Percentiles rank a stretch among this genome's conserved stretches.
Evolutionary conservation across 2,329 filamentous ascomycete genomes (phyloP).

Genomic region (Epichloe baconii): DNA sequence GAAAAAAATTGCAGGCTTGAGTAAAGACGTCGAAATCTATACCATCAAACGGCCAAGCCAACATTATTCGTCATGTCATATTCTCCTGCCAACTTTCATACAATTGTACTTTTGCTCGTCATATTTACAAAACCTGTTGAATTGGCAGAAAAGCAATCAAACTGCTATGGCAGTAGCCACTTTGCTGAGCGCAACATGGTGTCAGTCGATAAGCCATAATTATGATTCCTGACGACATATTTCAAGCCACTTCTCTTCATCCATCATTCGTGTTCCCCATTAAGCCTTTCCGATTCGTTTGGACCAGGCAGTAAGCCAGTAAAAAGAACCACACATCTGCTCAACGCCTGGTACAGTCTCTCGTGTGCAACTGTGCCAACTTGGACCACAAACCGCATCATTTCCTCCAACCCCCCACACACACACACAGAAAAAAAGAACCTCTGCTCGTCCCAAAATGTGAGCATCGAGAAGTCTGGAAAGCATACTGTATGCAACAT

Average conservation of each 20-base stretch:
- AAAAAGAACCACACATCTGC: neutral
- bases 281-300: slow-evolving; percentile 1
- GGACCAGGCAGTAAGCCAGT: neutral
- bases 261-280: slow-evolving; percentile 2
- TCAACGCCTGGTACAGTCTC: slow-evolving; percentile 16
- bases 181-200: slow-evolving; percentile 11
- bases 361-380: slow-evolving; percentile 15
- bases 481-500: neutral
- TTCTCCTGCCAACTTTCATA: neutral
- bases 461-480: neutral
- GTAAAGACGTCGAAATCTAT: neutral
- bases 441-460: neutral
- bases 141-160: neutral
- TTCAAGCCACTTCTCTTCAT: neutral
- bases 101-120: slow-evolving; percentile 3
- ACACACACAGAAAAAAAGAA: too few relatives aligned
- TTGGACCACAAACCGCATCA: neutral
- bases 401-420: slow-evolving; percentile 11
- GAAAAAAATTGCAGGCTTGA: neutral
- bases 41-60: neutral
- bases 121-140: slow-evolving; percentile 8
- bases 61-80: neutral
- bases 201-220: slow-evolving; percentile 10
- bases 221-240: slow-evolving; percentile 4
- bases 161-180: slow-evolving; percentile 3